phyloP scores from a whole-genome alignment of 2,329 filamentous ascomycete species.

The Aspergillaceae sp. region DNA sequence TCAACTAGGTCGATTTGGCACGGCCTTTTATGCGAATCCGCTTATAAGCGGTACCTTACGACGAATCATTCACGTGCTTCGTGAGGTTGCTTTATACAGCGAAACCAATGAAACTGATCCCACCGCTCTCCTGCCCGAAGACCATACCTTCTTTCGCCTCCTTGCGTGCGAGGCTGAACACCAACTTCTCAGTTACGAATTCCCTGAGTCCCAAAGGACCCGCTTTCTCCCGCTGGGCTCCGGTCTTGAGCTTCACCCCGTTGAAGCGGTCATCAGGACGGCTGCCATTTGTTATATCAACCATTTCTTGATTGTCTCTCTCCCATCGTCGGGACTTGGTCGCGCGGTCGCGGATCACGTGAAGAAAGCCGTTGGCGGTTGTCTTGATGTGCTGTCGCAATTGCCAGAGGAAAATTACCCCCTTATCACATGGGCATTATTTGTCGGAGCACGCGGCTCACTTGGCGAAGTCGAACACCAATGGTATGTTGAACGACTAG shows the following conservation, averaged over 20 bases:
- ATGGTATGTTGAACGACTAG: constrained; percentile 24
- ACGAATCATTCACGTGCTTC: constrained; percentile 17
- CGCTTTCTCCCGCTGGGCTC: background rate
- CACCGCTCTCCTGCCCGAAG: constrained; percentile 12
- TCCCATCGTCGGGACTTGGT: constrained; percentile 25
- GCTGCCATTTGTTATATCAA: constrained; percentile 25
- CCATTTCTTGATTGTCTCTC: constrained; percentile 25
- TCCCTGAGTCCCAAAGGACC: constrained; percentile 6
- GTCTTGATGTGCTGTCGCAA: constrained; percentile 8
- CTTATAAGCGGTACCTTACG: constrained; percentile 22
- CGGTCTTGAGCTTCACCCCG: constrained; percentile 12
- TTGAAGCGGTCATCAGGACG: constrained; percentile 24
- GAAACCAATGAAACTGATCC: constrained; percentile 17
- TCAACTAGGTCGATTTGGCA: constrained; percentile 16
- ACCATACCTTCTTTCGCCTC: constrained; percentile 25
- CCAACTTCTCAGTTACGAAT: constrained; percentile 31
- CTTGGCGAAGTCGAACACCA: constrained; percentile 18
- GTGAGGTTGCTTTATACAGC: constrained; percentile 27
- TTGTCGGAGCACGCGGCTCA: constrained; percentile 26
- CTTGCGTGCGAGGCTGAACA: constrained; percentile 30
- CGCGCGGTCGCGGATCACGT: constrained; percentile 26
- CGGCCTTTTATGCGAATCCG: constrained; percentile 19
- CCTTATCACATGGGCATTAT: constrained; percentile 25
- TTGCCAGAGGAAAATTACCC: constrained; percentile 13
- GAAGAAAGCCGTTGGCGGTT: constrained; percentile 13